Evolutionary conservation across 495 filamentous ascomycete genomes (phyloP).

Genomic region (Rhypophila decipiens): DNA sequence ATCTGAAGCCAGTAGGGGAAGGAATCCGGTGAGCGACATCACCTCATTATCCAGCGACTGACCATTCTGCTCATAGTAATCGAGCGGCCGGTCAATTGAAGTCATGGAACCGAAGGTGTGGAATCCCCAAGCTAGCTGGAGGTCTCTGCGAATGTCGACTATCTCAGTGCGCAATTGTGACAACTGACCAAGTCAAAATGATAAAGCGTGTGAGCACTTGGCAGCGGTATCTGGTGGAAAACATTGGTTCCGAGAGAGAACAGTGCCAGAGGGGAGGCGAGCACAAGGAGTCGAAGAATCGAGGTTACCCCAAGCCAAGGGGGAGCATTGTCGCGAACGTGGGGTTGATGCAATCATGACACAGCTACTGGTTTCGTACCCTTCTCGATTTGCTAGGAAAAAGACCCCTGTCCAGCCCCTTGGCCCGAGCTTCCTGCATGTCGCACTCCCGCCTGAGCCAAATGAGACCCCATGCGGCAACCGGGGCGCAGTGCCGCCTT

Average conservation of each 20-base stretch:
- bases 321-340: constrained; percentile 22
- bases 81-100: no score
- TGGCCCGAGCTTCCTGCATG: constrained; percentile 4
- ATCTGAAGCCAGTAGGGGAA: background rate
- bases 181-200: no score
- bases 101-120: no score
- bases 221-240: constrained; percentile 15
- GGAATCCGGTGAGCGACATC: background rate
- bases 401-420: constrained; percentile 2
- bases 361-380: constrained; percentile 23
- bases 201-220: background rate
- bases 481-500: no score
- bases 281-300: no score
- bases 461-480: background rate
- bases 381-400: no score
- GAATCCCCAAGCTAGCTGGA: no score
- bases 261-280: constrained; percentile 1
- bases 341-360: constrained; percentile 22
- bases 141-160: no score
- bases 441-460: constrained; percentile 7
- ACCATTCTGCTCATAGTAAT: no score
- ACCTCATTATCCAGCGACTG: background rate
- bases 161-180: no score
- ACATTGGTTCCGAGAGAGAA: constrained; percentile 8
- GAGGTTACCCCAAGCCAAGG: background rate